A percentile compares a stretch with the other conserved stretches of the same genome.
These are phyloP conservation scores for Cladobotryum protrusum DNA, from an alignment of 2,329 filamentous ascomycete genomes.

Conservation along the genomic window DNA sequence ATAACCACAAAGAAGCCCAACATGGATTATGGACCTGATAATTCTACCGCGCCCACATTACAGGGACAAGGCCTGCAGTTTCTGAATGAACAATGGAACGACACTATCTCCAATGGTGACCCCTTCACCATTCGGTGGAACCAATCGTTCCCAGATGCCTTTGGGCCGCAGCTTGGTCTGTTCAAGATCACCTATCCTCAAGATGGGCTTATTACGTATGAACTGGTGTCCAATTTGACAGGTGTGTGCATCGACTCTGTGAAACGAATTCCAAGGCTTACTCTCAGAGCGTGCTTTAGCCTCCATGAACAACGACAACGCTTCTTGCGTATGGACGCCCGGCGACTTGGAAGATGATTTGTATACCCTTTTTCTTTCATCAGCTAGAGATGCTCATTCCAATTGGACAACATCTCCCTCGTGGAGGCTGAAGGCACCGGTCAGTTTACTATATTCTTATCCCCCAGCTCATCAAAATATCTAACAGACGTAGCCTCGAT, in stretches of 20 bases:
- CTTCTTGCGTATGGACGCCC: slow-evolving; percentile 25
- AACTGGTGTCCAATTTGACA: slow-evolving; percentile 25
- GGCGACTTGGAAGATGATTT: slow-evolving; percentile 20
- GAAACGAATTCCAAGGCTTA: slow-evolving; percentile 6
- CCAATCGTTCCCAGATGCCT: slow-evolving; percentile 15
- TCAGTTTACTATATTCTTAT: slow-evolving; percentile 9
- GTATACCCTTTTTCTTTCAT: slow-evolving; percentile 26
- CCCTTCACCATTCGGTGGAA: slow-evolving; percentile 26
- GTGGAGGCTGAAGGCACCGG: slow-evolving; percentile 23
- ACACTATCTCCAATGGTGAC: slow-evolving; percentile 27
- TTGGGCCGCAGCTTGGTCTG: slow-evolving; percentile 20
- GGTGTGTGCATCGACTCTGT: slow-evolving; percentile 17
- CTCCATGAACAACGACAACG: slow-evolving; percentile 16
- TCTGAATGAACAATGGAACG: slow-evolving; percentile 29
- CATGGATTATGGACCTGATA: slow-evolving; percentile 6
- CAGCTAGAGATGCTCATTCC: slow-evolving; percentile 15
- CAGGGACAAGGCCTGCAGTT: slow-evolving; percentile 25
- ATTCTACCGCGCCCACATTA: slow-evolving; percentile 9
- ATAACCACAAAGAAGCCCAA: slow-evolving; percentile 1
- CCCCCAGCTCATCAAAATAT: background rate
- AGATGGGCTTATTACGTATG: slow-evolving; percentile 24
- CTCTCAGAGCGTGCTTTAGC: slow-evolving; percentile 15
- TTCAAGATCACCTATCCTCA: slow-evolving; percentile 26
- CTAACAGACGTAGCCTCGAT: slow-evolving; percentile 17
- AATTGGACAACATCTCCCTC: slow-evolving; percentile 27